These are phyloP conservation scores for Tulasnella sp. DNA, from an alignment of 768 basidiomycete genomes.

Conservation along the genomic window DNA sequence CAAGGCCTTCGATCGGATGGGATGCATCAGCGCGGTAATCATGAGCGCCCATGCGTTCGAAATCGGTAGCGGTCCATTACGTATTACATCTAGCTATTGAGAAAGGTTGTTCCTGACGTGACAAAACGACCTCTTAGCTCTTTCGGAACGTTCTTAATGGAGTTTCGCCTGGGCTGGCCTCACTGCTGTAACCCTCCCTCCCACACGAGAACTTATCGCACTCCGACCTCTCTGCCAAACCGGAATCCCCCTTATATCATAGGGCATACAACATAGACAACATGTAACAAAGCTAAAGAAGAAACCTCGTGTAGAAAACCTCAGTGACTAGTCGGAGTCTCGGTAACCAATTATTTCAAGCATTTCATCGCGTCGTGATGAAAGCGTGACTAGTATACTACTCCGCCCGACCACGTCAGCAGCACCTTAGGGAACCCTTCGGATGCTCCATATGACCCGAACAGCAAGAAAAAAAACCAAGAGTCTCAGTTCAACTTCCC, in stretches of 20 bases:
- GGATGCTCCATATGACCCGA: neutral
- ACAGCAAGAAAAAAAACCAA: neutral
- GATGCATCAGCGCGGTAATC: too few relatives aligned
- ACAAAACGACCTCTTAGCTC: too few relatives aligned
- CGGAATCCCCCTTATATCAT: neutral
- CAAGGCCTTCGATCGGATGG: too few relatives aligned
- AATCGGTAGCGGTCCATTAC: neutral
- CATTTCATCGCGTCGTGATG: neutral
- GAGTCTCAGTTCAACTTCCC: neutral
- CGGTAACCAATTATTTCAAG: neutral
- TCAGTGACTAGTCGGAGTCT: neutral
- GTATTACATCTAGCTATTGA: neutral
- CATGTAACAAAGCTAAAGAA: neutral
- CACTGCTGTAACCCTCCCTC: too few relatives aligned
- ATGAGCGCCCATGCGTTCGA: neutral
- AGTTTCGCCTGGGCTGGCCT: neutral
- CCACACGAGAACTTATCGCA: neutral
- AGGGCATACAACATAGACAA: neutral
- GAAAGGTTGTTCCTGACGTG: neutral
- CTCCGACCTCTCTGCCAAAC: neutral
- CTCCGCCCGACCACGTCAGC: neutral
- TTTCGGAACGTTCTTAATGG: neutral
- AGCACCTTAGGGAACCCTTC: neutral
- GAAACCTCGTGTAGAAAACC: neutral
- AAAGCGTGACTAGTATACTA: too few relatives aligned